These are phyloP conservation scores for Cystobasidium tubakii DNA, from an alignment of 768 basidiomycete genomes.

Conservation along the genomic window DNA sequence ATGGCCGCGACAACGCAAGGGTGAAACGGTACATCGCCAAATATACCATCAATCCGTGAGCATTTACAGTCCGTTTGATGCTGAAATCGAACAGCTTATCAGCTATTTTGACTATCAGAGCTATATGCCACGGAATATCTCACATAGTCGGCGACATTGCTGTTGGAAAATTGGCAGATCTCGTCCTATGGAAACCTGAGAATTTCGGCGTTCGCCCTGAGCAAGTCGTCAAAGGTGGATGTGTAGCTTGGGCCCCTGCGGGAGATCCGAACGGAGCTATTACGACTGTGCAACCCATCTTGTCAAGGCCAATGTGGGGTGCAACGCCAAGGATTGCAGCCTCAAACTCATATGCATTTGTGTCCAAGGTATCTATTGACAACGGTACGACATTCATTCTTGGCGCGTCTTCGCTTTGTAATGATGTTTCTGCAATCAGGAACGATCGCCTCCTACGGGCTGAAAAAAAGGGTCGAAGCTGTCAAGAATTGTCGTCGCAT, in stretches of 20 bases:
- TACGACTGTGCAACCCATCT: constrained; percentile 85
- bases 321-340: constrained; percentile 68
- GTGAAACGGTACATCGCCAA: constrained; percentile 94
- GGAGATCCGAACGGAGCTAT: constrained; percentile 93
- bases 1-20: constrained; percentile 71
- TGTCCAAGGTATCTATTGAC: constrained; percentile 65
- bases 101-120: background rate
- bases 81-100: background rate
- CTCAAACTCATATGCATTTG: constrained; percentile 76
- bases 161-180: constrained; percentile 76
- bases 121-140: constrained; percentile 66
- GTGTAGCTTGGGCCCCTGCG: constrained; percentile 87
- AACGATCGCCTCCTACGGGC: constrained; percentile 60
- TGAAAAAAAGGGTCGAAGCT: constrained; percentile 66
- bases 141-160: constrained; percentile 78
- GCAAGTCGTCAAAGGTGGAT: constrained; percentile 89
- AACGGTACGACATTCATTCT: constrained; percentile 48
- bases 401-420: background rate
- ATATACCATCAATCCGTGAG: constrained; percentile 95
- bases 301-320: constrained; percentile 91
- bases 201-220: constrained; percentile 88
- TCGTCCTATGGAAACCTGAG: constrained; percentile 91
- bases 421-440: constrained; percentile 48
- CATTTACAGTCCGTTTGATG: constrained; percentile 37
- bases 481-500: constrained; percentile 71